Base-by-base conservation (phyloP, 2,329 filamentous ascomycete species). In the Stagonosporopsis cucurbitacearum region DNA sequence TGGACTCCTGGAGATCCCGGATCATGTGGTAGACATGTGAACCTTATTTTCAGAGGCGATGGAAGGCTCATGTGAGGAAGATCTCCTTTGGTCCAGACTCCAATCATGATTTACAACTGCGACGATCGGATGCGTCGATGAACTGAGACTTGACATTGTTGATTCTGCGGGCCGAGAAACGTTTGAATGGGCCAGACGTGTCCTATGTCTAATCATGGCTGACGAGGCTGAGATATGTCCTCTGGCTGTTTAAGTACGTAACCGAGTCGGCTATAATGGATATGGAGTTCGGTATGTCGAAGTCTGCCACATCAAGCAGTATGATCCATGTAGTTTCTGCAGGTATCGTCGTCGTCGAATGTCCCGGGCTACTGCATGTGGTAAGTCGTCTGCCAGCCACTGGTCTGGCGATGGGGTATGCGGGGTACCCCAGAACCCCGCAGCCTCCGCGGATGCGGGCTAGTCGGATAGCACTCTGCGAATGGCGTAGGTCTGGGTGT, bases 361-460 rank as follows among this genome's bases (percentile, higher is more conserved):
- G 36, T 30, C 35, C 19, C 54, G 59, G 59, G 46, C 39, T 58
- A 57, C 57, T 40, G 25, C 6, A 57, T 54, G 3, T n/a, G 47
- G 61, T 33, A 64, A 62, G 50, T 28, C 59, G 57, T 25, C n/a
- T 2, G 12, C 33, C 19, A 37, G 41, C 23, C 26, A 40, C 40
- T 56, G 47, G 53, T 58, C 17, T 37, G 23, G 36, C 8, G 26
- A 13, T 13, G 7, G 9, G 19, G 17, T 28, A 54, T 61, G 65
- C 62, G 63, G 65, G 63, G 65, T 62, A 53, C 56, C 43, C 36
- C 40, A 45, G 33, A 61, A 65, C 63, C 63, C 65, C 65, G 65
- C 65, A 63, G 43, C 22, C 26, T 53, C 49, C 53, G 41, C 54
- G 48, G 59, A 53, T 54, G 44, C 54, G 57, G 49, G 49, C 17